phyloP scores from a whole-genome alignment of 306 rosid species.

The Crotalaria pallida region DNA sequence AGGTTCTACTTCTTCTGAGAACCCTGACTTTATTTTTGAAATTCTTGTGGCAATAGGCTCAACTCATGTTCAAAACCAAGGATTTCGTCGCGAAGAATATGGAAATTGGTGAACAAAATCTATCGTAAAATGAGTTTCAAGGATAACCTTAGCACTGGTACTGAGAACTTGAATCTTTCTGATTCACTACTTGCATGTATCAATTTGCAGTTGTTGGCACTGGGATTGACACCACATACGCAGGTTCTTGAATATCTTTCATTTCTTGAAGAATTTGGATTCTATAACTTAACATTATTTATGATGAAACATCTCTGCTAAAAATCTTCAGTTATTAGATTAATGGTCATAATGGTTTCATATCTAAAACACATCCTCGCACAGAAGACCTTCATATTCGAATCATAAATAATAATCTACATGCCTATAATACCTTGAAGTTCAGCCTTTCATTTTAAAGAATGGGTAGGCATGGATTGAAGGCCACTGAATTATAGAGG shows the following conservation, averaged over 20 bases:
- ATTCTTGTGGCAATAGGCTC: slow-evolving; percentile 19
- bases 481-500: too few relatives aligned
- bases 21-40: slow-evolving; percentile 29
- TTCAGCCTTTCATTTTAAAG: too few relatives aligned
- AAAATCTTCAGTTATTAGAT: too few relatives aligned
- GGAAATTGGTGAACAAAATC: slow-evolving; percentile 29
- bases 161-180: neutral
- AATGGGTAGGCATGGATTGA: too few relatives aligned
- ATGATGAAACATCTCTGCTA: too few relatives aligned
- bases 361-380: too few relatives aligned
- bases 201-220: slow-evolving; percentile 30
- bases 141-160: neutral
- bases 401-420: too few relatives aligned
- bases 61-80: neutral
- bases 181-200: slow-evolving; percentile 29
- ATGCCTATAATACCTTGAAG: too few relatives aligned
- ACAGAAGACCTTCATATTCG: too few relatives aligned
- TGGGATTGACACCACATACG: slow-evolving; percentile 21
- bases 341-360: too few relatives aligned
- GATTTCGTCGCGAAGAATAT: slow-evolving; percentile 14
- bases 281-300: neutral
- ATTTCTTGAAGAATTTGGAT: neutral
- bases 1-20: slow-evolving; percentile 45
- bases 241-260: slow-evolving; percentile 30
- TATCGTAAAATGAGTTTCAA: slow-evolving; percentile 3